These are phyloP conservation scores for Scheffersomyces lignicola DNA, from an alignment of 1,139 yeast species.

Conservation along the genomic window DNA sequence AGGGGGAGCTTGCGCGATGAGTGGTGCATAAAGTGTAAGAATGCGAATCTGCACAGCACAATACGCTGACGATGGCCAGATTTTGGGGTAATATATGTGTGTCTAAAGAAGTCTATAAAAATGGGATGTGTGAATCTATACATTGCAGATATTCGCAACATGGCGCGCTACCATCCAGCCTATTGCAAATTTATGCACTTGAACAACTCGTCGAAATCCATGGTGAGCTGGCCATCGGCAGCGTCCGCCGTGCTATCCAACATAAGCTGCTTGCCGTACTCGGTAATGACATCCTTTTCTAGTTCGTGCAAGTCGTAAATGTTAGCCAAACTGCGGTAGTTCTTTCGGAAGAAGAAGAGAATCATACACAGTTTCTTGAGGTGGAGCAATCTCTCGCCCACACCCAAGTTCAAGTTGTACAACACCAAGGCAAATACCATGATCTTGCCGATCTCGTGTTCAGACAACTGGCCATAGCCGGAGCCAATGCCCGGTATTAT, in stretches of 20 bases:
- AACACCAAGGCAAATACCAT: conserved; percentile 22
- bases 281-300: conserved; percentile 11
- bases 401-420: conserved; percentile 14
- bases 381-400: conserved; percentile 7
- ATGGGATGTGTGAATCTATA: no score
- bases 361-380: conserved; percentile 18
- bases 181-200: conserved; percentile 12
- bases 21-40: not conserved
- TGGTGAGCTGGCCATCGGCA: not conserved
- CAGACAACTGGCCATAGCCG: conserved; percentile 25
- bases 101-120: no score
- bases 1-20: not conserved
- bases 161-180: no score
- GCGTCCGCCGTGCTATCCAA: not conserved
- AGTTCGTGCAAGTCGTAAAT: conserved; percentile 13
- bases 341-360: conserved; percentile 21
- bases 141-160: no score
- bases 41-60: not conserved
- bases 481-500: conserved; percentile 33
- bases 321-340: conserved; percentile 17
- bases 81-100: no score
- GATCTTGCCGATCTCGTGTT: conserved; percentile 17
- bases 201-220: conserved; percentile 16
- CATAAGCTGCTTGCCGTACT: conserved; percentile 11
- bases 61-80: conserved; percentile 4